Conservation (phyloP, 306 rosid species). For the Begonia peltatifolia region DNA sequence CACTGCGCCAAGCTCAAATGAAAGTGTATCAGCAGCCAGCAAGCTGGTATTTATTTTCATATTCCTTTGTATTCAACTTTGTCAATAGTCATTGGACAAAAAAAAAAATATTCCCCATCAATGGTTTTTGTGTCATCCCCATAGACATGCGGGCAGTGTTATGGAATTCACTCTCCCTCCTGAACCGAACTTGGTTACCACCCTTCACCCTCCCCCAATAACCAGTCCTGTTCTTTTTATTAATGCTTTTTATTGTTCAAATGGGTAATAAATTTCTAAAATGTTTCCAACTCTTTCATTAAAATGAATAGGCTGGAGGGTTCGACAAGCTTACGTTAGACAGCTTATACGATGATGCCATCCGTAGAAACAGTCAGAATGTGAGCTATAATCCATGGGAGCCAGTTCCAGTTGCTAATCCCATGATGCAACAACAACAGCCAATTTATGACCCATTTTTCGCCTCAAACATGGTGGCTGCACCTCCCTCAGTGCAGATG, state of each 20-base stretch:
- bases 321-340: constrained; percentile 86
- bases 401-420: constrained; percentile 41
- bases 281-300: background rate
- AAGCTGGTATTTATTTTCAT: constrained; percentile 45
- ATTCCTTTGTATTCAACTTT: no score
- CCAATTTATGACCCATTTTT: constrained; percentile 70
- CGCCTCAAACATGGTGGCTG: constrained; percentile 49
- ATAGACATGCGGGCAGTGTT: no score
- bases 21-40: constrained; percentile 59
- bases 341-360: constrained; percentile 92
- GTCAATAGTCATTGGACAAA: no score
- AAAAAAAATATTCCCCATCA: no score
- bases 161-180: no score
- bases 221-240: background rate
- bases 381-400: constrained; percentile 98
- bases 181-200: no score
- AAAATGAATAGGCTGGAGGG: constrained; percentile 71
- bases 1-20: constrained; percentile 91
- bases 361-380: constrained; percentile 73
- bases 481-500: constrained; percentile 87
- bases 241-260: constrained; percentile 13
- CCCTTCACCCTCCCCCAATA: no score
- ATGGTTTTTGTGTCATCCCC: no score
- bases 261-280: no score
- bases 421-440: constrained; percentile 26